Evolutionary conservation across 2,329 filamentous ascomycete genomes (phyloP).

Genomic region (Fusarium musae): DNA sequence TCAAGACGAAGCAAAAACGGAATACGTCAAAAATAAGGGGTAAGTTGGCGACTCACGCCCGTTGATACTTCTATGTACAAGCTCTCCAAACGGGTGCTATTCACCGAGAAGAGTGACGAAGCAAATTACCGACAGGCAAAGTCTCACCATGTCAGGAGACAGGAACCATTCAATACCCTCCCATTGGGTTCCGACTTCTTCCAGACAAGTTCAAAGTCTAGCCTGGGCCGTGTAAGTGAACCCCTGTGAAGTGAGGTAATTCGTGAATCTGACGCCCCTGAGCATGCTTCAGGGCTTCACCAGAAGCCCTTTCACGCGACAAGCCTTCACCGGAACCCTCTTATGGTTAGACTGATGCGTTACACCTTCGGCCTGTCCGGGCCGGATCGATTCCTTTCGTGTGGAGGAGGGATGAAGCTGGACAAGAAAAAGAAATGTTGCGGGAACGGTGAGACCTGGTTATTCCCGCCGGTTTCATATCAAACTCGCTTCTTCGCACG

Average conservation of each 20-base stretch:
- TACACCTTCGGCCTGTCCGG: slow-evolving; percentile 40
- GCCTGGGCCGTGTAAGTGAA: slow-evolving; percentile 25
- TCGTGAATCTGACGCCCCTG: slow-evolving; percentile 18
- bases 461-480: slow-evolving; percentile 21
- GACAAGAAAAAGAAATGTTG: neutral
- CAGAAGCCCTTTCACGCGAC: slow-evolving; percentile 5
- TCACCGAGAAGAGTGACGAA: slow-evolving; percentile 24
- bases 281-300: slow-evolving; percentile 19
- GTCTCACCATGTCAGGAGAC: slow-evolving; percentile 47
- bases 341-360: slow-evolving; percentile 32
- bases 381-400: slow-evolving; percentile 15
- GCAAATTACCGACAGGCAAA: slow-evolving; percentile 33
- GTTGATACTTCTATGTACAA: neutral
- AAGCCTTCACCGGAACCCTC: slow-evolving; percentile 33
- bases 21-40: slow-evolving; percentile 27
- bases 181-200: slow-evolving; percentile 32
- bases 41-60: neutral
- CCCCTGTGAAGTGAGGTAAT: slow-evolving; percentile 23
- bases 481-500: slow-evolving; percentile 24
- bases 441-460: slow-evolving; percentile 16
- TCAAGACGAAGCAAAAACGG: slow-evolving; percentile 34
- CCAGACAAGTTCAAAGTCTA: slow-evolving; percentile 19
- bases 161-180: slow-evolving; percentile 11
- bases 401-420: slow-evolving; percentile 4
- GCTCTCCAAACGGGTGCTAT: slow-evolving; percentile 22